Evolutionary conservation across 139 green algal genomes (phyloP), one percentile per base, ranked within the genome.

Genomic region (Chlorella sp.): DNA sequence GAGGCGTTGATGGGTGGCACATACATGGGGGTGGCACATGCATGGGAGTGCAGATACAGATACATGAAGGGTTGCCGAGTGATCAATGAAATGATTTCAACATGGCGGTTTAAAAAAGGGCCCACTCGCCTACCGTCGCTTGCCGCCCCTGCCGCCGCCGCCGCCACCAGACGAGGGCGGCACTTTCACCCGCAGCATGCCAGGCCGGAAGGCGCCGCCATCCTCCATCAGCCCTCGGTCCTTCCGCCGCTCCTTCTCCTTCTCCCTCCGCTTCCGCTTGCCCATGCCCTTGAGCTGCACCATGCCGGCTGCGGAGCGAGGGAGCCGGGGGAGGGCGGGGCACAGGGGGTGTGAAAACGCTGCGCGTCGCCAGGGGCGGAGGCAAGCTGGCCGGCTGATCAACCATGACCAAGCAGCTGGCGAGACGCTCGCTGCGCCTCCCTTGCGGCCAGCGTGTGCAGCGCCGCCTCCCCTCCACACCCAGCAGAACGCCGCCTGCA

Each of bases 191-290:
- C 86, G 81, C 46, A 95, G 74, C 20, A 95, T 72, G 9, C 92
- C 92, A 38, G 76, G 83, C 43, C 87, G 90, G 90, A 95, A 95
- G 62, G 73, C 68, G 8, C 80, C 80, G 0, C 85, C 80, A 38
- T 92, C 89, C 84, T 95, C 92, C 82, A 89, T 88, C 30, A 95
- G 87, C 0, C 92, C 92, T 36, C 80, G 86, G 82, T 95, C 92
- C 43, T 81, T 38, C 7, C 17, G 44, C 51, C 67, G 87, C 77
- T 43, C 76, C 79, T 89, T 88, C 7, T 81, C 65, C 24, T 89
- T 88, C 7, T 81, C 65, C 24, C 76, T 69, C n/a, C 78, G 73
- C 86, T 89, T 89, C 76, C 93, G 94, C 87, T 93, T 93, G 40
- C 88, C 91, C 34, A 89, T 24, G 3, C 92, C 87, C 82, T 95